Evolutionary conservation across 805 yeast genomes (phyloP).

Genomic region (Monosporozyma siamensis): DNA sequence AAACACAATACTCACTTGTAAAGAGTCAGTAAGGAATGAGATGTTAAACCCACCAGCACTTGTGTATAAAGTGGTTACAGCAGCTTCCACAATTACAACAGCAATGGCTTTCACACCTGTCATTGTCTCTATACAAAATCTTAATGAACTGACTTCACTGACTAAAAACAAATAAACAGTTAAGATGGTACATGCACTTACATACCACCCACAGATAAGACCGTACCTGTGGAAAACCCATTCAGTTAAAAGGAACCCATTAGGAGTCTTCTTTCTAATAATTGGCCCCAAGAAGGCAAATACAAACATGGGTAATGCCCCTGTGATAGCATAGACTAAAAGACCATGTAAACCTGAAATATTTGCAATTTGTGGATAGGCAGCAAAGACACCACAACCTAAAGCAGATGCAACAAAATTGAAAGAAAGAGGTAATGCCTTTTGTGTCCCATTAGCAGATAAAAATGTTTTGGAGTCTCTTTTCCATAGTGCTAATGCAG

Average conservation of each 20-base stretch:
- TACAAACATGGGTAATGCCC: constrained; percentile 76
- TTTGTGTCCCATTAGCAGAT: constrained; percentile 72
- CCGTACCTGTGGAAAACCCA: constrained; percentile 90
- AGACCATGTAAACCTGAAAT: constrained; percentile 81
- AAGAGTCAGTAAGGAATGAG: constrained; percentile 77
- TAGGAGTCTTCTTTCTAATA: constrained; percentile 69
- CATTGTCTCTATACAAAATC: constrained; percentile 64
- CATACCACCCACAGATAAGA: constrained; percentile 54
- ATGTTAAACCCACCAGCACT: constrained; percentile 83
- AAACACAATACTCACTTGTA: constrained; percentile 71
- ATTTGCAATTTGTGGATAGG: constrained; percentile 82
- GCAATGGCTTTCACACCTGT: constrained; percentile 76
- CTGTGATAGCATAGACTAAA: constrained; percentile 66
- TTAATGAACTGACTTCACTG: constrained; percentile 74
- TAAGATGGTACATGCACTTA: constrained; percentile 73
- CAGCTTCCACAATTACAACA: constrained; percentile 75
- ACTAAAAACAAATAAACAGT: constrained; percentile 83
- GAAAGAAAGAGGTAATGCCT: constrained; percentile 70
- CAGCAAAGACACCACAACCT: constrained; percentile 83
- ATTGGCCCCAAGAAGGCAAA: constrained; percentile 79
- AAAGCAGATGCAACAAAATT: constrained; percentile 89
- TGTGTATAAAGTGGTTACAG: constrained; percentile 80
- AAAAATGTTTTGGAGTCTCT: constrained; percentile 49
- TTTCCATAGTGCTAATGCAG: constrained; percentile 50
- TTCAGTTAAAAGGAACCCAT: constrained; percentile 85